These are phyloP conservation scores for Monosporascus ibericus DNA, from an alignment of 2,329 filamentous ascomycete species.

Conservation along the genomic window DNA sequence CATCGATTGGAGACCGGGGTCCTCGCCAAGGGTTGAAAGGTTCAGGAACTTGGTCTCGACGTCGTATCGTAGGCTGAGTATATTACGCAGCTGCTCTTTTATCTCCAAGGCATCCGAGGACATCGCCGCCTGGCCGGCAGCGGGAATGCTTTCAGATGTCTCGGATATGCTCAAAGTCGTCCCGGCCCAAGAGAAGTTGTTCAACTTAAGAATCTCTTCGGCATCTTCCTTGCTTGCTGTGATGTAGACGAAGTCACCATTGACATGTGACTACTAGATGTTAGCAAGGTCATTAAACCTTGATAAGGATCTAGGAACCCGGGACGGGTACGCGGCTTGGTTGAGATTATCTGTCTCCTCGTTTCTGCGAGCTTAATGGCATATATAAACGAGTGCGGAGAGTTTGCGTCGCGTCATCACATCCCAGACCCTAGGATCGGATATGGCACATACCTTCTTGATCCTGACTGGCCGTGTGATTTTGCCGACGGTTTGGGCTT, in stretches of 20 bases:
- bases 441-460: slow-evolving; percentile 66
- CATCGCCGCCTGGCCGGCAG: slow-evolving; percentile 32
- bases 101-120: slow-evolving; percentile 52
- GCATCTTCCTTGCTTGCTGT: slow-evolving; percentile 59
- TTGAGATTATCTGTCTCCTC: slow-evolving; percentile 30
- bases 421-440: slow-evolving; percentile 37
- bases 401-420: slow-evolving; percentile 32
- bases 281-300: slow-evolving; percentile 57
- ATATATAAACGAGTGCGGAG: slow-evolving; percentile 32
- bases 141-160: slow-evolving; percentile 35
- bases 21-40: slow-evolving; percentile 69
- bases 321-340: slow-evolving; percentile 31
- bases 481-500: slow-evolving; percentile 52
- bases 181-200: slow-evolving; percentile 64
- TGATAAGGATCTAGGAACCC: slow-evolving; percentile 29
- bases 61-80: slow-evolving; percentile 72
- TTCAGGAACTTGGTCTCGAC: slow-evolving; percentile 68
- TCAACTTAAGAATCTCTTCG: slow-evolving; percentile 59
- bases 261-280: slow-evolving; percentile 61
- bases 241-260: slow-evolving; percentile 64
- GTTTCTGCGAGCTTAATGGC: slow-evolving; percentile 32
- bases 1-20: slow-evolving; percentile 64
- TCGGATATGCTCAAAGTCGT: slow-evolving; percentile 51
- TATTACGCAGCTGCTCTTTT: slow-evolving; percentile 61
- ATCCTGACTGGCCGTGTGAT: slow-evolving; percentile 53